phyloP scores from a whole-genome alignment of 2,329 filamentous ascomycete species.

The Drechslerella stenobrocha region DNA sequence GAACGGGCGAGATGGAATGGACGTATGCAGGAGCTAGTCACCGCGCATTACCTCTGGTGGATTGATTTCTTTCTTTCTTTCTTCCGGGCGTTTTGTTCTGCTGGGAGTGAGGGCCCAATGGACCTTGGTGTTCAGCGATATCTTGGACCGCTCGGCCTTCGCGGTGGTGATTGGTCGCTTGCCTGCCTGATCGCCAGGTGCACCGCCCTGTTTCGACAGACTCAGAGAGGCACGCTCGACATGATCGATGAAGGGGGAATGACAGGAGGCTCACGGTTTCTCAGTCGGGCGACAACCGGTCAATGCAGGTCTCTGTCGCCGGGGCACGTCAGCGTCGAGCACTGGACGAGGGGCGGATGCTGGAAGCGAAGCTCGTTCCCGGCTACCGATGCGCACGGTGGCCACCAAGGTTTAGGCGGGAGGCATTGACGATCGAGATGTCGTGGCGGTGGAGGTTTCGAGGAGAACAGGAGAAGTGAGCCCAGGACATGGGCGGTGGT shows the following conservation, averaged over 20 bases:
- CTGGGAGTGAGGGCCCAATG: neutral
- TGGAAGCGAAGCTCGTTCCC: conserved; percentile 3
- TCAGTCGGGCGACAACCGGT: neutral
- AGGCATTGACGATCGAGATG: too few relatives aligned
- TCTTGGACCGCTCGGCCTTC: neutral
- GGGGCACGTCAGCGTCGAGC: neutral
- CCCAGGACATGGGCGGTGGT: too few relatives aligned
- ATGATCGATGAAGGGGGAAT: neutral
- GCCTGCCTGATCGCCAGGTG: conserved; percentile 25
- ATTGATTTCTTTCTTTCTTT: neutral
- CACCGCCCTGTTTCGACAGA: conserved; percentile 35
- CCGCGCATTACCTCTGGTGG: too few relatives aligned
- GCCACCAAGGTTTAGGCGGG: neutral
- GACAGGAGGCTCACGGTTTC: conserved; percentile 1
- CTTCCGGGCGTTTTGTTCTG: too few relatives aligned
- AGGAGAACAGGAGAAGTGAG: too few relatives aligned
- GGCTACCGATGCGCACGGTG: neutral
- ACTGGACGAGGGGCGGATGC: conserved; percentile 2
- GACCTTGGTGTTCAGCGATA: neutral
- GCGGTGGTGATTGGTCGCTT: conserved; percentile 10
- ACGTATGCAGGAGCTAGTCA: too few relatives aligned
- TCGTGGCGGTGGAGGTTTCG: too few relatives aligned
- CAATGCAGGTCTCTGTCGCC: neutral
- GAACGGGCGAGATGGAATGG: neutral
- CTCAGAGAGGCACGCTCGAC: neutral